Percentiles rank a stretch among this genome's conserved stretches.
These are phyloP conservation scores for Arthrobotrys sphaeroides DNA, from an alignment of 2,329 filamentous ascomycete species.

Conservation along the genomic window DNA sequence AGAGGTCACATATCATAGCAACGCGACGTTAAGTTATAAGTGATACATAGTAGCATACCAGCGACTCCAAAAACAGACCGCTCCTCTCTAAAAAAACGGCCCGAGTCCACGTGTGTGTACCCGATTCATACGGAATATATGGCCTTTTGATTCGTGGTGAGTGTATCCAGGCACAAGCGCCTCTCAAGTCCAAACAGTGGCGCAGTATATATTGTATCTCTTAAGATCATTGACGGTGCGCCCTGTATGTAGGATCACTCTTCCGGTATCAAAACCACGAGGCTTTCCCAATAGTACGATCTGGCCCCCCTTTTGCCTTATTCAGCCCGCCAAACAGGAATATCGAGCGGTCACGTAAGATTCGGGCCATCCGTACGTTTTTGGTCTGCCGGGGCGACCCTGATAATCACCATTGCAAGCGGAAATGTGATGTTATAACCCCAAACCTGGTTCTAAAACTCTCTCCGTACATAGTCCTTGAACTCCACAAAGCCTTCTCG, in stretches of 20 bases:
- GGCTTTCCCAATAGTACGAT: neutral
- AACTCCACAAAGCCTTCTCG: neutral
- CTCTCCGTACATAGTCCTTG: neutral
- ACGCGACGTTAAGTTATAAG: too few species aligned
- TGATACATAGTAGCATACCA: neutral
- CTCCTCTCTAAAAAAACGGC: neutral
- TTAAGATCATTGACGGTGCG: neutral
- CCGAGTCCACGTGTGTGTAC: constrained; percentile 24
- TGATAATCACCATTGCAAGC: neutral
- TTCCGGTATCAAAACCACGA: neutral
- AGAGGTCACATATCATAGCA: too few species aligned
- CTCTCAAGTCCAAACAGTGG: constrained; percentile 9
- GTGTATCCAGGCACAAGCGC: constrained; percentile 5
- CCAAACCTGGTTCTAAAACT: constrained; percentile 8
- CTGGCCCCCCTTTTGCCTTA: neutral
- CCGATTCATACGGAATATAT: neutral
- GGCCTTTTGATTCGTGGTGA: neutral
- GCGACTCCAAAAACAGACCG: neutral
- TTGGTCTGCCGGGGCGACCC: constrained; percentile 8
- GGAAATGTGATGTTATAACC: constrained; percentile 2
- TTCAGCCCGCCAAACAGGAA: neutral
- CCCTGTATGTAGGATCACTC: neutral
- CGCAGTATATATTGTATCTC: constrained; percentile 3
- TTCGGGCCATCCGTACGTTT: constrained; percentile 9
- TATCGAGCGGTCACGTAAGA: constrained; percentile 5